Evolutionary conservation across 2,329 filamentous ascomycete species (phyloP).

Genomic region (Monosporascus sp.): DNA sequence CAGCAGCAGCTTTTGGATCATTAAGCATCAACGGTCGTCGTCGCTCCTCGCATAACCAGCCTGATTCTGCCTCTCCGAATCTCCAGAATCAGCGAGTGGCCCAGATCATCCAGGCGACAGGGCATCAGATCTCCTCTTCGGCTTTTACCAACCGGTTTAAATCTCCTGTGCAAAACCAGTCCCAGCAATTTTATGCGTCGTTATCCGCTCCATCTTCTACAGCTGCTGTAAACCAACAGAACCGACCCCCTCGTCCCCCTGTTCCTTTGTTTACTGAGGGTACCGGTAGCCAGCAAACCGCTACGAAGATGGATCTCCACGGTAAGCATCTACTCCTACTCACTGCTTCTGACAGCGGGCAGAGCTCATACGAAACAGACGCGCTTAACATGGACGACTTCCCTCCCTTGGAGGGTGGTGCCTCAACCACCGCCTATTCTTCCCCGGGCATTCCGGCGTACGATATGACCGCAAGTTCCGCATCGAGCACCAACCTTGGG

Average conservation of each 20-base stretch:
- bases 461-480: constrained; percentile 41
- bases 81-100: constrained; percentile 55
- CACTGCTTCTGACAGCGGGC: not conserved
- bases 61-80: constrained; percentile 34
- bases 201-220: constrained; percentile 55
- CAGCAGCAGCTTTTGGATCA: constrained; percentile 34
- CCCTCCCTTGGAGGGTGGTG: constrained; percentile 48
- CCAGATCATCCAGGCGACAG: constrained; percentile 53
- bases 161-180: constrained; percentile 39
- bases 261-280: constrained; percentile 66
- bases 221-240: constrained; percentile 50
- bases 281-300: constrained; percentile 41
- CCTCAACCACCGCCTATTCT: constrained; percentile 44
- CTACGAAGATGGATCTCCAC: constrained; percentile 49
- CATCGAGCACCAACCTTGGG: constrained; percentile 50
- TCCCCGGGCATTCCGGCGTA: constrained; percentile 48
- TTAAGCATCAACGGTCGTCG: constrained; percentile 38
- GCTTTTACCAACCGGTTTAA: constrained; percentile 55
- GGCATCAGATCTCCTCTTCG: constrained; percentile 47
- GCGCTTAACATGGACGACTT: constrained; percentile 57
- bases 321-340: constrained; percentile 35
- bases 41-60: constrained; percentile 36
- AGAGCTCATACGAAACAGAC: constrained; percentile 33
- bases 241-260: constrained; percentile 53
- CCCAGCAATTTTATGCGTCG: constrained; percentile 59